Base-by-base conservation (phyloP, 371 early-diverging fungal genomes). In the Zopfochytrium polystomum region DNA sequence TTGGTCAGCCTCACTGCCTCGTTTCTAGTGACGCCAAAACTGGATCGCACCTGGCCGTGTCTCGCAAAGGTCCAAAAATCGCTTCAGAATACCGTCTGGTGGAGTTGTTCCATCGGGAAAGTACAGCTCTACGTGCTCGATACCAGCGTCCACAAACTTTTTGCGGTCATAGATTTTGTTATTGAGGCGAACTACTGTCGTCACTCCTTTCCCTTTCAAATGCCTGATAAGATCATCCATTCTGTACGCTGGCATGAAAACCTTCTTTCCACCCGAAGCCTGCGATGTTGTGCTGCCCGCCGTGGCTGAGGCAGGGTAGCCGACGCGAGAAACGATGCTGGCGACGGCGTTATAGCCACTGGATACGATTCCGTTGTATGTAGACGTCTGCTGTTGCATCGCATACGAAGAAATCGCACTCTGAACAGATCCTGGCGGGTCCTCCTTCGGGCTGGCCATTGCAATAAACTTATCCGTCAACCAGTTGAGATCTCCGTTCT, bases 401-500 rank as follows among this genome's bases (percentile, higher is more conserved):
- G 1, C 20, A 29, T 13, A 62, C 22, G 44, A 20, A 4, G 2
- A 15, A 9, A 3, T 18, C 34, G 26, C 50, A 3, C 5, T 48
- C n/a, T n/a, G n/a, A n/a, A n/a, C n/a, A n/a, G n/a, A n/a, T n/a
- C n/a, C n/a, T 1, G 34, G 43, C 26, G 38, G 20, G 32, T 80
- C 78, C 34, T 86, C 87, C 18, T 70, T 67, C 4, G 87, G 87
- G 13, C 70, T 66, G 0, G 87, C 86, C 47, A 86, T 67, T 0
- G 85, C 87, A 26, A 85, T 68, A 53, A 85, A 84, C 56, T 80
- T 81, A 45, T 68, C 64, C 15, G 80, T 77, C 32, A 87, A 70
- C 84, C 85, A 87, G 60, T 87, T 87, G 38, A 84, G 72, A 52
- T 86, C 87, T 3, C 87, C 87, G 60, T 83, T 81, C 55, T 77